Evolutionary conservation across 768 basidiomycete genomes (phyloP).

Genomic region (Hysterangium stoloniferum): DNA sequence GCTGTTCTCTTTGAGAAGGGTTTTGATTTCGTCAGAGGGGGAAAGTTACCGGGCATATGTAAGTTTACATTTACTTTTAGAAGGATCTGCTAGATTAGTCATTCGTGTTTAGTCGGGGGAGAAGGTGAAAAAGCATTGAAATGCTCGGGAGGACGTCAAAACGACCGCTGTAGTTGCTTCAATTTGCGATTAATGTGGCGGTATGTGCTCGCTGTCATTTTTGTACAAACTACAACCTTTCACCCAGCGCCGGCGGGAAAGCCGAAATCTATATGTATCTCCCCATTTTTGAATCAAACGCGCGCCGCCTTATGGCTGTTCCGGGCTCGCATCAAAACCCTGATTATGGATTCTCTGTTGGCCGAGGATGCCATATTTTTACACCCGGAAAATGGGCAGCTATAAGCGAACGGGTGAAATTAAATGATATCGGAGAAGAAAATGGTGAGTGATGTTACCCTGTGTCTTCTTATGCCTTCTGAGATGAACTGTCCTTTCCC

Average conservation of each 20-base stretch:
- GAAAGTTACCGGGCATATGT: conserved; percentile 71
- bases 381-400: conserved; percentile 57
- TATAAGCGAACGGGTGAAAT: conserved; percentile 60
- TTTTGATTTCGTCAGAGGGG: conserved; percentile 60
- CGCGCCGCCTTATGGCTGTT: conserved; percentile 30
- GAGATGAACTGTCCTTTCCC: background rate
- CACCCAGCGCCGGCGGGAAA: conserved; percentile 30
- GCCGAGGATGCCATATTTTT: conserved; percentile 62
- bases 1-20: conserved; percentile 55
- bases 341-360: conserved; percentile 59
- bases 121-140: conserved; percentile 38
- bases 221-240: background rate
- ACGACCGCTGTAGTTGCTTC: conserved; percentile 42
- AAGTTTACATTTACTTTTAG: conserved; percentile 20
- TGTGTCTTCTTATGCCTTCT: background rate
- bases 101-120: conserved; percentile 42
- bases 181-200: conserved; percentile 69
- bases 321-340: conserved; percentile 50
- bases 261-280: conserved; percentile 72
- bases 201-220: conserved; percentile 9
- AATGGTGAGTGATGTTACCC: conserved; percentile 41
- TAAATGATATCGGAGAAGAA: conserved; percentile 61
- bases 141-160: conserved; percentile 61
- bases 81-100: conserved; percentile 6
- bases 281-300: conserved; percentile 30